Evolutionary conservation across 2,329 filamentous ascomycete genomes (phyloP).

Genomic region (Clarireedia homoeocarpa): DNA sequence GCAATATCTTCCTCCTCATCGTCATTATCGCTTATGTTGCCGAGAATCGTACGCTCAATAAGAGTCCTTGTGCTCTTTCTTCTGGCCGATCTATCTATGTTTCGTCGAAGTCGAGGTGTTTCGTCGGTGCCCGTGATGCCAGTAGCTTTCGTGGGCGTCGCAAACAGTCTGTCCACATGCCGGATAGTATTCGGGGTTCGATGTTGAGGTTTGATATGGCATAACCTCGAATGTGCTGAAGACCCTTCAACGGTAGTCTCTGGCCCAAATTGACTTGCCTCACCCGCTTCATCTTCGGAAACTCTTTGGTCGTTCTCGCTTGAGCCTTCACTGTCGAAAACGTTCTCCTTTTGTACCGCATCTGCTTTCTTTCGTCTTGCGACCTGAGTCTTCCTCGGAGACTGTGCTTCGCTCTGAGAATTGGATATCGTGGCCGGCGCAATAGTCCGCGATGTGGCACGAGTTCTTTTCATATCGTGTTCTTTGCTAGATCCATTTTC

Average conservation of each 20-base stretch:
- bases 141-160: constrained; percentile 23
- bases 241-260: not conserved
- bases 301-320: not conserved
- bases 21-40: constrained; percentile 61
- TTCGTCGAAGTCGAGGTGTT: constrained; percentile 24
- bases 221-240: not conserved
- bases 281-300: not conserved
- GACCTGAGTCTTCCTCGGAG: not conserved
- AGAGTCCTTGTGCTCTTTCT: constrained; percentile 75
- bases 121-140: constrained; percentile 12
- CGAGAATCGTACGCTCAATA: constrained; percentile 61
- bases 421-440: not conserved
- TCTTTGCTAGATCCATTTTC: constrained; percentile 10
- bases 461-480: constrained; percentile 12
- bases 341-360: not conserved
- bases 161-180: constrained; percentile 23
- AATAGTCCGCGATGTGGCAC: constrained; percentile 2
- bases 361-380: not conserved
- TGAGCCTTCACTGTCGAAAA: not conserved
- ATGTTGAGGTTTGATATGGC: constrained; percentile 5
- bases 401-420: not conserved
- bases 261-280: not conserved
- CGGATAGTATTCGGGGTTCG: constrained; percentile 18
- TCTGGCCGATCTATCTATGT: constrained; percentile 74
- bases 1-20: constrained; percentile 61